Conservation (phyloP, 208 protist species). For the Leishmania martiniquensis region DNA sequence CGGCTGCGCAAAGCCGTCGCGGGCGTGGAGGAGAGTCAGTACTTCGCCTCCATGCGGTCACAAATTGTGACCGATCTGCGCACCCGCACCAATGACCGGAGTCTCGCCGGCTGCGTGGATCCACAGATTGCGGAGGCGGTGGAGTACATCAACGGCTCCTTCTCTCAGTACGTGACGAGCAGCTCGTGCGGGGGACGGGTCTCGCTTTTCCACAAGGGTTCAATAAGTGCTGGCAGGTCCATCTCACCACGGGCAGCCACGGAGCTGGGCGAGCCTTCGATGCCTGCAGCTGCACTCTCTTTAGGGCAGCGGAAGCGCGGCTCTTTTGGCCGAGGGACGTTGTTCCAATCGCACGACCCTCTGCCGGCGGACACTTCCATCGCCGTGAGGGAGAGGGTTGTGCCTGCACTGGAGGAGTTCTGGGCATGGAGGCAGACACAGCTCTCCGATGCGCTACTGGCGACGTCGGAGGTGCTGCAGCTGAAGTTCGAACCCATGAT, state of each 20-base stretch:
- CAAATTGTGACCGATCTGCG: slow-evolving; percentile 58
- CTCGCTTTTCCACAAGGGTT: slow-evolving; percentile 75
- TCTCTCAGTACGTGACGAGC: slow-evolving; percentile 75
- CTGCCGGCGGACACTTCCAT: slow-evolving; percentile 31
- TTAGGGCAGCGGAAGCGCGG: slow-evolving; percentile 62
- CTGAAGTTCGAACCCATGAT: slow-evolving; percentile 91
- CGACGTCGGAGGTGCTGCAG: slow-evolving; percentile 68
- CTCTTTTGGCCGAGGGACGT: slow-evolving; percentile 52
- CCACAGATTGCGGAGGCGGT: slow-evolving; percentile 55
- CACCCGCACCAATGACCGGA: slow-evolving; percentile 72
- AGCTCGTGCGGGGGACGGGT: slow-evolving; percentile 79
- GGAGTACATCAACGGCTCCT: slow-evolving; percentile 53
- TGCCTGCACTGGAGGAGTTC: slow-evolving; percentile 49
- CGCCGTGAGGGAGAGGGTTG: slow-evolving; percentile 21
- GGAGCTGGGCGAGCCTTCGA: neutral
- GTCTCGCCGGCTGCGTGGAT: slow-evolving; percentile 76
- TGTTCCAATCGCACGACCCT: slow-evolving; percentile 81
- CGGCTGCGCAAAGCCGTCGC: slow-evolving; percentile 25
- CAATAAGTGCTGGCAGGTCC: slow-evolving; percentile 7
- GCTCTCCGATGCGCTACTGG: slow-evolving; percentile 15
- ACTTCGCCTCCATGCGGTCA: slow-evolving; percentile 41
- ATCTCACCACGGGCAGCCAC: neutral
- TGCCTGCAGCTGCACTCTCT: neutral
- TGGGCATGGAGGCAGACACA: slow-evolving; percentile 45
- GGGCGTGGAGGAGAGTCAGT: slow-evolving; percentile 41